Base-by-base conservation (phyloP, 2,329 filamentous ascomycete genomes). In the Sporothrix brasiliensis region DNA sequence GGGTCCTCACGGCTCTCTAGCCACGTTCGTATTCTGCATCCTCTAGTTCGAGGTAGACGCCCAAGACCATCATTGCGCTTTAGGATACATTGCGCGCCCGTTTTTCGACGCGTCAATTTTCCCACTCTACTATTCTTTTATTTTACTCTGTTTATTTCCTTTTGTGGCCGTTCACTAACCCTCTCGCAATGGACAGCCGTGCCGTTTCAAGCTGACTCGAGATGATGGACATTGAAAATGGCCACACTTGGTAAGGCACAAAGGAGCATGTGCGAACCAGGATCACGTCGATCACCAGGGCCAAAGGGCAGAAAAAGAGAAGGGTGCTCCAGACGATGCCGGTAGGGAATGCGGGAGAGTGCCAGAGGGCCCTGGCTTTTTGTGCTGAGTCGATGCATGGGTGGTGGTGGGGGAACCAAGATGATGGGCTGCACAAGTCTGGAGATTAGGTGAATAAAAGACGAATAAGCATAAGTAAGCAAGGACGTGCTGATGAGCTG, bases 41-140 rank as follows among this genome's bases (percentile, higher is more conserved):
- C 39, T 2, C 9, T 47, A 14, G 10, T 47, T 47, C 41, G 41
- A 47, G 14, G 44, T 16, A 19, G 44, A 34, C 14, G 34, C 34
- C 39, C 58, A 47, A 58, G 54, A 65, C 61, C 27, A 49, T 50
- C 19, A 24, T 69, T n/a, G 30, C 54, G 16, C 60, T 27, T 69
- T 63, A n/a, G 47, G 56, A 58, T 56, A 58, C 34, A 67, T 67
- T 67, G 27, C 30, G 63, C 63, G 63, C 63, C 47, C 49, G 27
- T 34, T 52, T 69, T 60, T 39, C 19, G 61, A 65, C 61, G 5
- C 34, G 61, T 65, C 61, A 24, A 16, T 16, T 61, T 27, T 61
- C 11, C 7, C 5, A 16, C 10, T 9, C 7, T n/a, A 4, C 27
- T 30, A 24, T n/a, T 58, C 16, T 5, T 39, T 41, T 7, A n/a